A percentile compares a stretch with the other conserved stretches of the same genome.
Evolutionary conservation across 202 grass and related monocot genomes (phyloP).

Genomic region (Brachypodium distachyon): DNA sequence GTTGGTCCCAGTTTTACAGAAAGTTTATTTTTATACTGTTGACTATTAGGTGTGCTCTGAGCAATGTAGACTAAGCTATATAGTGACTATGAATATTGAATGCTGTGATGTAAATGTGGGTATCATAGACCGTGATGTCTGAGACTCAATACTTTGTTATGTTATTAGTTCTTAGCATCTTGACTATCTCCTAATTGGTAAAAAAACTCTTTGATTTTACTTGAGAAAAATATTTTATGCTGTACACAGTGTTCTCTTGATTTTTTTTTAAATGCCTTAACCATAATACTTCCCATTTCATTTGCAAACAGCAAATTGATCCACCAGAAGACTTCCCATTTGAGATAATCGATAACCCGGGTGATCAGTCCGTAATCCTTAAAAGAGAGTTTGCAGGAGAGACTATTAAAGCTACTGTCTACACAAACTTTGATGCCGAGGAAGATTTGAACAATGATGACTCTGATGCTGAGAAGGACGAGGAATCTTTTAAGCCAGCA

Average conservation of each 20-base stretch:
- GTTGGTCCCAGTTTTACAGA: neutral
- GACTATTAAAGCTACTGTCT: constrained; percentile 64
- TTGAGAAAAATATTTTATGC: neutral
- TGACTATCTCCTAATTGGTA: neutral
- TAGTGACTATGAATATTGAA: neutral
- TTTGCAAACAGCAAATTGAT: constrained; percentile 55
- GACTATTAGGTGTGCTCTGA: neutral
- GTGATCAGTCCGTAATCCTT: constrained; percentile 68
- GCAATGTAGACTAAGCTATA: neutral
- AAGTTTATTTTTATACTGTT: neutral
- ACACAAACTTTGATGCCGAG: constrained; percentile 54
- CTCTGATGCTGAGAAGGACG: constrained; percentile 17
- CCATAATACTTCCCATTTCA: neutral
- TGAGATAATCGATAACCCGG: constrained; percentile 71
- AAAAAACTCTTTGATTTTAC: neutral
- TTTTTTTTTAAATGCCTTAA: neutral
- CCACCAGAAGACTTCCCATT: constrained; percentile 67
- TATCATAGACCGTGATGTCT: neutral
- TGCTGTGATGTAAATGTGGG: neutral
- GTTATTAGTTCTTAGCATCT: neutral
- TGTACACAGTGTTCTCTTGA: neutral
- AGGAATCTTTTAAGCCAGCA: constrained; percentile 43
- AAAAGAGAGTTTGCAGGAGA: constrained; percentile 60
- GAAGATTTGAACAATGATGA: constrained; percentile 49
- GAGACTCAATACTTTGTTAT: neutral